Base-by-base conservation (phyloP, 495 filamentous ascomycete species). In the Massariosphaeria phaeospora region DNA sequence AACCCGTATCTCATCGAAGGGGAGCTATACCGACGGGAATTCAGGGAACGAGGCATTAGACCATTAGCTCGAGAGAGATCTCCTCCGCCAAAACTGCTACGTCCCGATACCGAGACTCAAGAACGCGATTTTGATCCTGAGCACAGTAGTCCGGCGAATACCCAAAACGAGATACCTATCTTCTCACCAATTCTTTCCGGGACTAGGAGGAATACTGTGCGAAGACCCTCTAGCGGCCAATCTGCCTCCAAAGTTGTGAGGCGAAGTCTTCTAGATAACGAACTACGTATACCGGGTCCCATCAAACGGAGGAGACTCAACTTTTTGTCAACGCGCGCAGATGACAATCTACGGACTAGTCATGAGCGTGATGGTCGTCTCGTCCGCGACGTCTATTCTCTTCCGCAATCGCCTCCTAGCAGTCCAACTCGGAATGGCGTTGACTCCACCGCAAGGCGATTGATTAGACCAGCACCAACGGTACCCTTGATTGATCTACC, bases 1-100 rank as follows among this genome's bases (percentile, higher is more conserved):
- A 66, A 72, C 53, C 70, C 70, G 23, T 72, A 70, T 42, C 45
- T 63, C 1, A 57, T 68, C 15, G 70, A 72, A 21, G 52, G 48
- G 18, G 64, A 65, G 24, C 39, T 55, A 40, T 68, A 69, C 58
- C 62, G 65, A 18, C 51, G 55, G 34, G 62, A 64, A 33, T 62
- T 54, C 30, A 49, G 52, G 55, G 50, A 57, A 10, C 55, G 69
- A 21, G 70, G 70, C 10, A 31, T 71, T 17, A 60, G 52, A 25
- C 68, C 70, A 10, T 46, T 71, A 23, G 15, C 30, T 12, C 15
- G 29, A 9, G n/a, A 41, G 0, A 29, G 45, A 30, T 54, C 53
- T 9, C 48, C 55, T 13, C n/a, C 25, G 2, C 39, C 45, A 27
- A 47, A 45, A 42, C 12, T 42, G 18, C 20, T 18, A 17, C 30